These are phyloP conservation scores for Neopestalotiopsis sp. DNA, from an alignment of 2,329 filamentous ascomycete genomes.

Conservation along the genomic window DNA sequence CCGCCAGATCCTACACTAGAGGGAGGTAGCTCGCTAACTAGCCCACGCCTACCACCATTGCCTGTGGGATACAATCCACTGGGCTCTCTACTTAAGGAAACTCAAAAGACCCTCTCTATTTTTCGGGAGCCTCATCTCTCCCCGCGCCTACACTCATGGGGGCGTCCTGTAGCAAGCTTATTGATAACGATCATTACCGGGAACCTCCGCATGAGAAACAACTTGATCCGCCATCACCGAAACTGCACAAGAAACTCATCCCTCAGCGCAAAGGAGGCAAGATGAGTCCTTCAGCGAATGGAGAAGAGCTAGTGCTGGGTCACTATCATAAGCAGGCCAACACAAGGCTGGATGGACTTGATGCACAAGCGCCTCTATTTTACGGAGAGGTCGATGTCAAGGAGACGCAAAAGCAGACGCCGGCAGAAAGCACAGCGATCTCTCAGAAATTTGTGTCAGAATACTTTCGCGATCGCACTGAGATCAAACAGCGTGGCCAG, in stretches of 20 bases:
- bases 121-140: not conserved
- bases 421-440: not conserved
- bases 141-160: constrained; percentile 32
- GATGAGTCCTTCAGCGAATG: constrained; percentile 21
- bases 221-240: constrained; percentile 21
- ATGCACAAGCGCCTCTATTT: constrained; percentile 10
- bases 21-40: not conserved
- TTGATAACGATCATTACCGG: constrained; percentile 29
- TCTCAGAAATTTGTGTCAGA: not conserved
- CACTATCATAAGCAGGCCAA: not conserved
- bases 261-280: constrained; percentile 22
- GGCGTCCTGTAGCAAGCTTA: constrained; percentile 26
- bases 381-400: not conserved
- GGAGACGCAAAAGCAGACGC: not conserved
- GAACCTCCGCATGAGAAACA: constrained; percentile 30
- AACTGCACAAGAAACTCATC: constrained; percentile 19
- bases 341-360: constrained; percentile 26
- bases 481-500: constrained; percentile 13
- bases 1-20: not conserved
- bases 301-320: not conserved
- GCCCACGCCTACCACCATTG: not conserved
- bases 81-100: not conserved
- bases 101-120: not conserved
- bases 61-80: not conserved
- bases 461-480: constrained; percentile 18